Evolutionary conservation across 306 rosid species (phyloP).

Genomic region (Pterocarpus macrocarpus): DNA sequence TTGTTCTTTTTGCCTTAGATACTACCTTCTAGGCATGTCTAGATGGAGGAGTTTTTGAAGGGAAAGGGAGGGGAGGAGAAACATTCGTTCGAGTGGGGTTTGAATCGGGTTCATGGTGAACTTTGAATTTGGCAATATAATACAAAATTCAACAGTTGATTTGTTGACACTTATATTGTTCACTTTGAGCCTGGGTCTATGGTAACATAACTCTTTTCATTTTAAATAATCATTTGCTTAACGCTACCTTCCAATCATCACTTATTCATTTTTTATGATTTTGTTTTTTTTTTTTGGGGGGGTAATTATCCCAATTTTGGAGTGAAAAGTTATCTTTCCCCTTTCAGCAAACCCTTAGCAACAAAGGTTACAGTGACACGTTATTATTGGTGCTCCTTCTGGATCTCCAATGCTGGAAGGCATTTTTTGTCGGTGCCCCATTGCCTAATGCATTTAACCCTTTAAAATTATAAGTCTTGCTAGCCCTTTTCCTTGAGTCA

Average conservation of each 20-base stretch:
- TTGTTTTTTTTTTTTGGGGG: too few species aligned
- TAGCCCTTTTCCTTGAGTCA: slow-evolving; percentile 16
- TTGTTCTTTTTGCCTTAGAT: slow-evolving; percentile 34
- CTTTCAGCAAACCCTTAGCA: background rate
- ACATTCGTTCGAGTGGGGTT: background rate
- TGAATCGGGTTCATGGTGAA: too few species aligned
- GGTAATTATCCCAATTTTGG: background rate
- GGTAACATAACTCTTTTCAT: background rate
- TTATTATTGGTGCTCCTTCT: background rate
- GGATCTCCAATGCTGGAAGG: slow-evolving; percentile 2
- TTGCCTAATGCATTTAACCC: too few species aligned
- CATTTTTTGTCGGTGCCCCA: slow-evolving; percentile 7
- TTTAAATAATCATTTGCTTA: slow-evolving; percentile 6
- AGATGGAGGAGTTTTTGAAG: slow-evolving; percentile 25
- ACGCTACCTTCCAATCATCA: too few species aligned
- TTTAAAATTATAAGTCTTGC: background rate
- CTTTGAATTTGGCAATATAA: too few species aligned
- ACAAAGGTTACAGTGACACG: background rate
- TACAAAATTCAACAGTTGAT: too few species aligned
- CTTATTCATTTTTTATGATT: too few species aligned
- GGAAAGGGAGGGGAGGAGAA: background rate
- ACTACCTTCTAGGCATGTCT: background rate
- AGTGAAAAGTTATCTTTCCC: background rate
- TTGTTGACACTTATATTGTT: too few species aligned
- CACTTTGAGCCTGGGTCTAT: too few species aligned